phyloP scores from a whole-genome alignment of 192 early-diverging fungal species.

The Haplosporangium gracile region DNA sequence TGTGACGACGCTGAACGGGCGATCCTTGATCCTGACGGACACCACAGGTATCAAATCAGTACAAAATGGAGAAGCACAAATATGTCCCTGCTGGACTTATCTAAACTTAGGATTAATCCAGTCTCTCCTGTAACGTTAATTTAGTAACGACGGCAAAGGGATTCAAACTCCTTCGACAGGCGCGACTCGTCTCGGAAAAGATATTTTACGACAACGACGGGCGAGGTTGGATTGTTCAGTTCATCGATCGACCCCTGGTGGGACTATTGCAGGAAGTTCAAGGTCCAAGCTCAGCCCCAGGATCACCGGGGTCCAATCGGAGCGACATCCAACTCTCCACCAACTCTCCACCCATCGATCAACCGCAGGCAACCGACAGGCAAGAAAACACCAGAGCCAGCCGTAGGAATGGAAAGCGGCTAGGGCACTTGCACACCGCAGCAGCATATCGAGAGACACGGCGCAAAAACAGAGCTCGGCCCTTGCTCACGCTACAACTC shows the following conservation, averaged over 20 bases:
- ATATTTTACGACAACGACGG: slow-evolving; percentile 55
- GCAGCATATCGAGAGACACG: slow-evolving; percentile 10
- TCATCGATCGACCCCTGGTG: slow-evolving; percentile 48
- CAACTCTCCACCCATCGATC: neutral
- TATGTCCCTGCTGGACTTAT: too few species aligned
- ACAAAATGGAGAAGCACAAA: neutral
- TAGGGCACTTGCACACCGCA: neutral
- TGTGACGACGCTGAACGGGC: slow-evolving; percentile 35
- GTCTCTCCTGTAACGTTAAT: neutral
- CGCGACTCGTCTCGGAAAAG: slow-evolving; percentile 44
- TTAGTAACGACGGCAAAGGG: slow-evolving; percentile 52
- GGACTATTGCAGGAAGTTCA: slow-evolving; percentile 18
- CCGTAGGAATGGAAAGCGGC: slow-evolving; percentile 17
- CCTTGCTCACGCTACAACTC: slow-evolving; percentile 30
- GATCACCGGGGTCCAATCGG: neutral
- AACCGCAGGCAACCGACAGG: neutral
- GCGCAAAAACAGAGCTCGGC: slow-evolving; percentile 7
- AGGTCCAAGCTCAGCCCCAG: neutral
- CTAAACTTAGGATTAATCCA: too few species aligned
- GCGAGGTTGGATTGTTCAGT: slow-evolving; percentile 45
- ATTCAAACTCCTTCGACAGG: slow-evolving; percentile 47
- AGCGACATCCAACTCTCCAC: neutral
- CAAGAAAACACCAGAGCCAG: neutral
- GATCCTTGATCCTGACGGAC: slow-evolving; percentile 46
- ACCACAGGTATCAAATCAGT: slow-evolving; percentile 29